Evolutionary conservation across 495 filamentous ascomycete species (phyloP).

Genomic region (Xylaria castorea): DNA sequence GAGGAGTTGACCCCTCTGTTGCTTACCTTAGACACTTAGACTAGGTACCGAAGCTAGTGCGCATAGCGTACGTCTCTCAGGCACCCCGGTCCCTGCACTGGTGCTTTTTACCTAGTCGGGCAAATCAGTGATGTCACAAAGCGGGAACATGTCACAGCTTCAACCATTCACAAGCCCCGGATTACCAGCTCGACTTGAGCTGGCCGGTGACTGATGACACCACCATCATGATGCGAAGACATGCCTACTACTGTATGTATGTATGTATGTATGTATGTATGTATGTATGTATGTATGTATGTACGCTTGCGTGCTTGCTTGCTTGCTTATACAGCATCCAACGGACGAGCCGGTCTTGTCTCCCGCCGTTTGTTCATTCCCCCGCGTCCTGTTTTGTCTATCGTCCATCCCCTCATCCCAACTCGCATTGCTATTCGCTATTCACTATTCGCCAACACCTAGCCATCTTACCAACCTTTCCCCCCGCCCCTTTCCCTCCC

Average conservation of each 20-base stretch:
- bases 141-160: constrained; percentile 20
- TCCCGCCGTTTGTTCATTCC: neutral
- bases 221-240: constrained; percentile 9
- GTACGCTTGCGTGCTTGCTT: neutral
- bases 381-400: neutral
- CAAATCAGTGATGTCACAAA: constrained; percentile 19
- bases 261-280: no score
- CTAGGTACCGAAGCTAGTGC: neutral
- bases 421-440: neutral
- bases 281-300: no score
- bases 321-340: neutral
- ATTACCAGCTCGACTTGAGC: constrained; percentile 34
- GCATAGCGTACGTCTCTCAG: neutral
- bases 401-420: neutral
- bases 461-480: neutral
- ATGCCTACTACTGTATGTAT: no score
- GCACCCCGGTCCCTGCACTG: neutral
- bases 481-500: neutral
- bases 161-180: constrained; percentile 35
- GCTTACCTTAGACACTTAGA: no score
- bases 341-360: neutral
- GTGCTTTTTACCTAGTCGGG: constrained; percentile 6
- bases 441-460: neutral
- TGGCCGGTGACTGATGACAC: constrained; percentile 1
- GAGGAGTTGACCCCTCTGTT: no score